Conservation (phyloP, 345 rosid genomes). For the Limnanthes douglasii region DNA sequence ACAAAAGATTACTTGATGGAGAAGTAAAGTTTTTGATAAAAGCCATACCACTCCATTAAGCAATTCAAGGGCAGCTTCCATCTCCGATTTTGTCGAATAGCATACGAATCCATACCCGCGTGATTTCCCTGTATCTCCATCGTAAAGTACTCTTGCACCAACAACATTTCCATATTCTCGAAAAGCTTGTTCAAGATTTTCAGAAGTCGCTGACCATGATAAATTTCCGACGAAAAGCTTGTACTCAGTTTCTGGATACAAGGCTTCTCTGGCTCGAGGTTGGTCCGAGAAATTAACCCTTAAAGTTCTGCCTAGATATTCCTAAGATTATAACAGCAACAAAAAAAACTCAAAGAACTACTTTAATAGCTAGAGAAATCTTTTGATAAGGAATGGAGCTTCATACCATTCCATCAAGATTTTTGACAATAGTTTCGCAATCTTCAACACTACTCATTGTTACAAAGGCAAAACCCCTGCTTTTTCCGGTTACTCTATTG, state of each 20-base stretch:
- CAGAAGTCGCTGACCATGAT: slow-evolving; percentile 75
- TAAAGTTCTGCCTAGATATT: slow-evolving; percentile 47
- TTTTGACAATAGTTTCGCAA: slow-evolving; percentile 47
- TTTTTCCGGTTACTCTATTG: slow-evolving; percentile 63
- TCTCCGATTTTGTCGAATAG: slow-evolving; percentile 44
- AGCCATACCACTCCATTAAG: slow-evolving; percentile 46
- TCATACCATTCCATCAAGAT: slow-evolving; percentile 87
- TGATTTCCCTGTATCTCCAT: slow-evolving; percentile 81
- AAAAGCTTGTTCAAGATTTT: slow-evolving; percentile 53
- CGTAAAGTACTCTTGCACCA: slow-evolving; percentile 73
- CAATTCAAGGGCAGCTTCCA: slow-evolving; percentile 66
- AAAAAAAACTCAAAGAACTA: background rate
- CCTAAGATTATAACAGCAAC: slow-evolving; percentile 26
- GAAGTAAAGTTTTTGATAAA: background rate
- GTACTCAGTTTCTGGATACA: slow-evolving; percentile 72
- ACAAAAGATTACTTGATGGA: too few relatives aligned
- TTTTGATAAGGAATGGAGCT: background rate
- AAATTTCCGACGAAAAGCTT: slow-evolving; percentile 81
- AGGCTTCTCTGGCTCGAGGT: slow-evolving; percentile 46
- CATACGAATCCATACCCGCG: slow-evolving; percentile 75
- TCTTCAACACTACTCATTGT: slow-evolving; percentile 83
- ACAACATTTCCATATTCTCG: slow-evolving; percentile 59
- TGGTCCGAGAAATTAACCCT: slow-evolving; percentile 72
- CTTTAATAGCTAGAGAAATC: background rate
- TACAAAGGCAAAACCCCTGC: slow-evolving; percentile 87